Evolutionary conservation across 768 basidiomycete genomes (phyloP).

Genomic region (Galerina marginata): DNA sequence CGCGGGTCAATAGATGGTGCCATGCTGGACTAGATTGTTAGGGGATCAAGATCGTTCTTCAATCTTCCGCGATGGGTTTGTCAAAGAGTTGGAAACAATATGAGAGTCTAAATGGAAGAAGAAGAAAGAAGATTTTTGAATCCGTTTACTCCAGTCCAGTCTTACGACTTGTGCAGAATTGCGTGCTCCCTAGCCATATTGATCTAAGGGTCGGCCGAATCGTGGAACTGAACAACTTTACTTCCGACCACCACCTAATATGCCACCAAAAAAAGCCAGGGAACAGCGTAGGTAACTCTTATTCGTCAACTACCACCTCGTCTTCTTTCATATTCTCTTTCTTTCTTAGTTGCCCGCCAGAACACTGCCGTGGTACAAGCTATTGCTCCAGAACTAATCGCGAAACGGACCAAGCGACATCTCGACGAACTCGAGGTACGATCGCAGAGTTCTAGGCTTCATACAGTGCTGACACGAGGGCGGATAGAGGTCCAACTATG

Average conservation of each 20-base stretch:
- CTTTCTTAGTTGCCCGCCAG: constrained; percentile 51
- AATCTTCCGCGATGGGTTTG: neutral
- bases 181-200: constrained; percentile 31
- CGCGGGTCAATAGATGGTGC: constrained; percentile 44
- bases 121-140: constrained; percentile 4
- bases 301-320: neutral
- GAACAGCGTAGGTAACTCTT: constrained; percentile 48
- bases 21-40: constrained; percentile 28
- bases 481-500: constrained; percentile 76
- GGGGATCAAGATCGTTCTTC: neutral
- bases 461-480: constrained; percentile 11
- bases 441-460: constrained; percentile 7
- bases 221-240: constrained; percentile 1
- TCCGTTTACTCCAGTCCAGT: constrained; percentile 1
- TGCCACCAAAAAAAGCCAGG: constrained; percentile 55
- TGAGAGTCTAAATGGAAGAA: constrained; percentile 6
- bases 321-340: constrained; percentile 10
- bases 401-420: constrained; percentile 77
- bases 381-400: constrained; percentile 68
- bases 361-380: constrained; percentile 45
- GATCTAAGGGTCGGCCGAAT: constrained; percentile 25
- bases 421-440: constrained; percentile 85
- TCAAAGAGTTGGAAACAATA: constrained; percentile 1
- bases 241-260: constrained; percentile 24
- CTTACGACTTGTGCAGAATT: constrained; percentile 23